Conservation (phyloP, 139 green algal genomes). For the Protoeuglena noctilucae region DNA sequence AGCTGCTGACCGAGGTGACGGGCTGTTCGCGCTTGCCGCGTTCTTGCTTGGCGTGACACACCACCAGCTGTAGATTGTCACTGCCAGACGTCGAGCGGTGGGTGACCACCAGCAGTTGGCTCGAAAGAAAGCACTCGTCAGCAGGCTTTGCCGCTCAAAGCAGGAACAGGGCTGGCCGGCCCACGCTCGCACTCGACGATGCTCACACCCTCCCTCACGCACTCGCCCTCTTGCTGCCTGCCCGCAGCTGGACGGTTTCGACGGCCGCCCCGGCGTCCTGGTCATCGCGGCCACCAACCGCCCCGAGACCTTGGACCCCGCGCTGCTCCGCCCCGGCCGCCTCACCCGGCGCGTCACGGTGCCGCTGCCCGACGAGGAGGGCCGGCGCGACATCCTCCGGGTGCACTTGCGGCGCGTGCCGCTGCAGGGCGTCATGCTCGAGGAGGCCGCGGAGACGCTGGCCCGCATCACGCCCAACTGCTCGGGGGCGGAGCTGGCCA, state of each 20-base stretch:
- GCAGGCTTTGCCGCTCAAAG: too few relatives aligned
- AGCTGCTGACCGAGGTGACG: constrained; percentile 74
- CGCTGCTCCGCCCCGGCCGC: constrained; percentile 65
- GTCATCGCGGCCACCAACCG: constrained; percentile 83
- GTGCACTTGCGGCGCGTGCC: constrained; percentile 56
- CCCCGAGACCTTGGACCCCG: constrained; percentile 65
- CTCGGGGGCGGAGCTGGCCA: constrained; percentile 80
- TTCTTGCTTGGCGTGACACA: too few relatives aligned
- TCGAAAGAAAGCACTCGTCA: too few relatives aligned
- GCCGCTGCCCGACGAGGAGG: constrained; percentile 25
- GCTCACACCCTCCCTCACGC: too few relatives aligned
- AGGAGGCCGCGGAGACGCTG: constrained; percentile 12
- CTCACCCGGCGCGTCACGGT: constrained; percentile 21
- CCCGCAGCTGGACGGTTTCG: constrained; percentile 88
- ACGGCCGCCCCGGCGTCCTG: constrained; percentile 48
- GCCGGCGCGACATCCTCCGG: constrained; percentile 45
- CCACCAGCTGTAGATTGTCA: too few relatives aligned
- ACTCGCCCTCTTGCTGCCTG: too few relatives aligned
- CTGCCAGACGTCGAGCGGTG: too few relatives aligned
- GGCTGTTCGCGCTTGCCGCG: background rate
- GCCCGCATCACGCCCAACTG: constrained; percentile 16
- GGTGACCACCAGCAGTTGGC: too few relatives aligned
- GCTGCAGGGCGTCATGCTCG: background rate
- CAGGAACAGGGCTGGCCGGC: too few relatives aligned
- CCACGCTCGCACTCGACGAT: too few relatives aligned